phyloP scores from a whole-genome alignment of 2,329 filamentous ascomycete genomes.

The Aureobasidium namibiae region DNA sequence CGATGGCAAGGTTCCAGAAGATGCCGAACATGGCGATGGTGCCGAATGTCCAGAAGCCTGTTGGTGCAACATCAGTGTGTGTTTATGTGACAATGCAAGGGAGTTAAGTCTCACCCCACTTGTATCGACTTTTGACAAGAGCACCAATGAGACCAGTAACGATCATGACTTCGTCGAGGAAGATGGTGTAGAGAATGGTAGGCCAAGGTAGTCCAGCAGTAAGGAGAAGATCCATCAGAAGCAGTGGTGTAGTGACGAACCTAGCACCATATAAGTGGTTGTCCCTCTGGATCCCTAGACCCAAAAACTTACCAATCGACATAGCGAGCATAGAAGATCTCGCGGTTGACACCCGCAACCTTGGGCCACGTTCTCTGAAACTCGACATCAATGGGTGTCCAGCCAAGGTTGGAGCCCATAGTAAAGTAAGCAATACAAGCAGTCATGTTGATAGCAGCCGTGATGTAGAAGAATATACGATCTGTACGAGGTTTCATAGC shows the following conservation, averaged over 20 bases:
- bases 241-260: constrained; percentile 50
- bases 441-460: constrained; percentile 44
- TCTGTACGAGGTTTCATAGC: constrained; percentile 42
- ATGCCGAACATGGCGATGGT: constrained; percentile 47
- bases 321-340: constrained; percentile 56
- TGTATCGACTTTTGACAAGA: constrained; percentile 51
- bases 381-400: constrained; percentile 51
- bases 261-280: no score
- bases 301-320: constrained; percentile 47
- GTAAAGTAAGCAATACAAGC: constrained; percentile 53
- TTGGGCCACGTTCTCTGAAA: constrained; percentile 38
- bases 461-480: constrained; percentile 53
- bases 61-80: constrained; percentile 19
- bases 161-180: constrained; percentile 56
- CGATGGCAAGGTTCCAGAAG: constrained; percentile 47
- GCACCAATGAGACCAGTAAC: constrained; percentile 55
- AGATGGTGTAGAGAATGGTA: constrained; percentile 50
- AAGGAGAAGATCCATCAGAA: constrained; percentile 51
- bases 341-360: constrained; percentile 42
- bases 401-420: constrained; percentile 55
- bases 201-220: constrained; percentile 54
- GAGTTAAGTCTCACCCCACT: constrained; percentile 53
- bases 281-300: no score
- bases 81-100: constrained; percentile 15
- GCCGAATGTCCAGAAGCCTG: constrained; percentile 26